Base-by-base conservation (phyloP, 2,329 filamentous ascomycete genomes). In the Dryadomyces quercus-mongolicae region DNA sequence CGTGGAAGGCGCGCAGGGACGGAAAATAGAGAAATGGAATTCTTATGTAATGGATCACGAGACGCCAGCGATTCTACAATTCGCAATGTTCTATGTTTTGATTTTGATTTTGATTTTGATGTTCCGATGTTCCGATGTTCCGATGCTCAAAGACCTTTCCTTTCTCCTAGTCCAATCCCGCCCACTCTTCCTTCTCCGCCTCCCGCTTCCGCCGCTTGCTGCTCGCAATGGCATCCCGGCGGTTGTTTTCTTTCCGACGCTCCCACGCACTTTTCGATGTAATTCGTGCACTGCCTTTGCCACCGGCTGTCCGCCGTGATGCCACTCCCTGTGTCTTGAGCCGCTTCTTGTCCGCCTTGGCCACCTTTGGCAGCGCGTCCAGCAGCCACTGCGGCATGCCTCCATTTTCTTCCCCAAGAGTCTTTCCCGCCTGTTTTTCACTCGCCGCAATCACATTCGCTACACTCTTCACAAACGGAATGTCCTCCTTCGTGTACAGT, bases 401-500 rank as follows among this genome's bases (percentile, higher is more conserved):
- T 21, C 12, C 12, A 1, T 55, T 55, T 2, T 36, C 2, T 44
- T n/a, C 31, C 74, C 73, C 18, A 64, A 31, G 8, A 4, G 25
- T 31, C 68, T 62, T 5, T 36, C 44, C 52, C 38, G 77, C 77
- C 62, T 90, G 78, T 67, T 82, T 86, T 69, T 96, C 88, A 60
- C 86, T 90, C 21, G 82, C 80, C 0, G 86, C 81, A 59, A 98
- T 95, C 38, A 97, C 88, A 63, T 96, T 96, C 38, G 91, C 93
- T 31, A 98, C 87, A 59, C 83, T 88, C 72, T 92, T 95, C 55
- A 98, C 81, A 55, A 78, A 89, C 0, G 88, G 86, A 4, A 97
- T 85, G 64, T 98, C 93, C 57, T 96, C 93, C 67, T 93, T 89
- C 0, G 92, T 97, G 69, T 95, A 98, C 56, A 95, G 85, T 0